Base-by-base conservation (phyloP, 805 yeast genomes). In the Lachancea sp. region DNA sequence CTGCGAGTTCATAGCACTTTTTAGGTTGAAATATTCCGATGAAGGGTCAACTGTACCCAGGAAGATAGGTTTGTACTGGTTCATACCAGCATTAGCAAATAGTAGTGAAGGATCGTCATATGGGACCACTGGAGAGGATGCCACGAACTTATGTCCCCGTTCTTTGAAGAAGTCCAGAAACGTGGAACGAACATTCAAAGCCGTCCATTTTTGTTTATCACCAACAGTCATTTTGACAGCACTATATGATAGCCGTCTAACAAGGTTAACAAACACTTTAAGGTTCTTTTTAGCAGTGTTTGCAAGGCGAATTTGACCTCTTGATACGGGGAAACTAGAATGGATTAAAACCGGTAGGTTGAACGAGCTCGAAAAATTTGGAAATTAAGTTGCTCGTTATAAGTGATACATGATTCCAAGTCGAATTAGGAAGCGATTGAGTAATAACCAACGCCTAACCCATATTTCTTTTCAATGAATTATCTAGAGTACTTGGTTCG, bases 41-140 rank as follows among this genome's bases (percentile, higher is more conserved):
- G 90, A 71, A 23, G 99, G 99, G 54, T 92, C 97, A 34, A 88
- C 97, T 8, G 97, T 89, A 41, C 99, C 99, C 58, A 89, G 71
- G 64, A 92, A 92, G 53, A 92, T 92, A 11, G 98, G 96, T 67
- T 92, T 92, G 68, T 89, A 92, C 71, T 92, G 99, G 69, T 92
- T 92, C 99, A 92, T 92, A 67, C 97, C 98, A 45, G 99, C 99
- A 62, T 92, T 92, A 60, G 98, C 95, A 61, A 92, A 92, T 47
- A 92, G 71, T 47, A 92, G 74, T 19, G 97, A 90, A 38, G 99
- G 98, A 62, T 92, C 99, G 68, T 92, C 97, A 63, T 83, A 95
- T 40, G 99, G 99, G 45, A 92, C 81, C 21, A 90, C 97, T 0
- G 96, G 85, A 2, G 97, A 88, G 0, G 95, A 83, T 17, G 96